Evolutionary conservation across 176 grass and related monocot genomes (phyloP).

Genomic region (Guadua angustifolia): DNA sequence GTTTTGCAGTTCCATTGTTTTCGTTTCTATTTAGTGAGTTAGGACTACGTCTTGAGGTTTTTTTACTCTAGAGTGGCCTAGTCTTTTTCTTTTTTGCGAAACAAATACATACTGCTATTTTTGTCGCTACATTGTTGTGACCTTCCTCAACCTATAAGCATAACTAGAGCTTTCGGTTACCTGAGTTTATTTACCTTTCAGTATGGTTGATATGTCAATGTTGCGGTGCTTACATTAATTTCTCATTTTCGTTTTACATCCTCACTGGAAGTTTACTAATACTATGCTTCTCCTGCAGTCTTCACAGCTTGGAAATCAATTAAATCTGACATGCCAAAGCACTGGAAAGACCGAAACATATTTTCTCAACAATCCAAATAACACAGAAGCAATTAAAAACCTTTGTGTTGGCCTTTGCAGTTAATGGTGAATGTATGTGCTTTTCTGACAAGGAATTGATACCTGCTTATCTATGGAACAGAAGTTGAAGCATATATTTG

Average conservation of each 20-base stretch:
- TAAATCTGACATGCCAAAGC: slow-evolving; percentile 73
- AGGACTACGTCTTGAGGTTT: neutral
- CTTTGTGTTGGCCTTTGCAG: slow-evolving; percentile 74
- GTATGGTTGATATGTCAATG: neutral
- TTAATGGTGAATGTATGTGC: slow-evolving; percentile 48
- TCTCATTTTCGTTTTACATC: slow-evolving; percentile 7
- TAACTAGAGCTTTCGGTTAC: neutral
- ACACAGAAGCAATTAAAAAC: slow-evolving; percentile 54
- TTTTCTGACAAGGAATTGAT: slow-evolving; percentile 40
- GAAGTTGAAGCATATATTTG: slow-evolving; percentile 35
- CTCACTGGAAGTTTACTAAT: slow-evolving; percentile 15
- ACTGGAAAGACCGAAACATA: slow-evolving; percentile 62
- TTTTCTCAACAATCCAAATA: slow-evolving; percentile 55
- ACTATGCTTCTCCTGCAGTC: slow-evolving; percentile 51
- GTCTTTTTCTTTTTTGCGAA: neutral
- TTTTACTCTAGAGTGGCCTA: neutral
- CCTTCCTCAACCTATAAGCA: neutral
- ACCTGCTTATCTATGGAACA: slow-evolving; percentile 33
- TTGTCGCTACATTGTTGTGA: slow-evolving; percentile 14
- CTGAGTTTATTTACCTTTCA: slow-evolving; percentile 14
- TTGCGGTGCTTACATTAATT: slow-evolving; percentile 19
- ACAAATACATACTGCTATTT: neutral
- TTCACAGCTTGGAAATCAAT: slow-evolving; percentile 56
- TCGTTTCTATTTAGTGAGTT: slow-evolving; percentile 8
- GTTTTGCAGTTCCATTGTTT: neutral